Evolutionary conservation across 108 stramenopile species (phyloP).

Genomic region (Craspedostauros australis): DNA sequence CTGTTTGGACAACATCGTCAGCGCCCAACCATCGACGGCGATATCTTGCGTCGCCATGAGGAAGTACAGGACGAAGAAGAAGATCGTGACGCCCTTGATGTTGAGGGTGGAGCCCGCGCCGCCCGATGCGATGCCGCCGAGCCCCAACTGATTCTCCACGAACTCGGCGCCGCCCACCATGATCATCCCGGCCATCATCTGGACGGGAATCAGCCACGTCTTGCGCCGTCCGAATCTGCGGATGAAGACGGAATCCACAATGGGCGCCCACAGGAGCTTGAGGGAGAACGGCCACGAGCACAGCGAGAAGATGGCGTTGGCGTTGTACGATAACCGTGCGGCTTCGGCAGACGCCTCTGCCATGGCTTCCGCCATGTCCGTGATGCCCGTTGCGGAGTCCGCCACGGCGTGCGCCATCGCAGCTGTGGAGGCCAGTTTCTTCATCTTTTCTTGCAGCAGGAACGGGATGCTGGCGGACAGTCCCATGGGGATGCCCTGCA

Average conservation of each 20-base stretch:
- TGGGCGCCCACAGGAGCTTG: constrained; percentile 97
- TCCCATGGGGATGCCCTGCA: constrained; percentile 99
- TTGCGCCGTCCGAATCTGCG: constrained; percentile 90
- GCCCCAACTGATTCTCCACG: constrained; percentile 74
- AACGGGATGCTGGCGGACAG: constrained; percentile 95
- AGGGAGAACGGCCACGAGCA: constrained; percentile 96
- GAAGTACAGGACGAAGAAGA: constrained; percentile 94
- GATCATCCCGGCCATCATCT: constrained; percentile 83
- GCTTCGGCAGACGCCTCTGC: constrained; percentile 30
- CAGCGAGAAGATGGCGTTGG: constrained; percentile 93
- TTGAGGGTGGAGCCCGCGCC: constrained; percentile 35
- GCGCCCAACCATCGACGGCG: constrained; percentile 99
- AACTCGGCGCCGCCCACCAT: constrained; percentile 78
- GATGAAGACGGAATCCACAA: constrained; percentile 94
- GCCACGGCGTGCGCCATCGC: constrained; percentile 19
- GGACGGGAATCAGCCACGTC: constrained; percentile 96
- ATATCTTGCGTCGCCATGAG: constrained; percentile 99
- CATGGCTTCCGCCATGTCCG: constrained; percentile 19
- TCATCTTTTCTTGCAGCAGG: constrained; percentile 89
- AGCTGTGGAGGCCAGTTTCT: constrained; percentile 46
- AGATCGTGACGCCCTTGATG: constrained; percentile 77
- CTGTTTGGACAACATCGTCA: constrained; percentile 94
- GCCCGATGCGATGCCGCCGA: constrained; percentile 13
- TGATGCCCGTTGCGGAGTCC: constrained; percentile 12
- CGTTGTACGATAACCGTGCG: constrained; percentile 78